These are phyloP conservation scores for Moniliophthora roreri DNA, from an alignment of 1,284 basidiomycete genomes.

Conservation along the genomic window DNA sequence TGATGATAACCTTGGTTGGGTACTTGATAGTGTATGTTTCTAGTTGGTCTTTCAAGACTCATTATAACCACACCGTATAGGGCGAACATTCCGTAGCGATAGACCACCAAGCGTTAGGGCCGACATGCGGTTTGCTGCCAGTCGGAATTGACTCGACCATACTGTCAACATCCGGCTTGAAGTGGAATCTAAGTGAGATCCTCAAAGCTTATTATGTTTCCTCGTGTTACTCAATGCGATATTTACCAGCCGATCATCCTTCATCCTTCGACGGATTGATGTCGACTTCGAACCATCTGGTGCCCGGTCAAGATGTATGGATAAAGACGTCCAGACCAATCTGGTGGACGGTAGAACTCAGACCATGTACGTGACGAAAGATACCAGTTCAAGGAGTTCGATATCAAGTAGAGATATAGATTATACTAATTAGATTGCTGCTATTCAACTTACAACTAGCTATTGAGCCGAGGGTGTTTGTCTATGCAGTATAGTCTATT, in stretches of 20 bases:
- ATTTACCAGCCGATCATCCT: constrained; percentile 44
- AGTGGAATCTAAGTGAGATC: constrained; percentile 85
- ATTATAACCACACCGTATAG: constrained; percentile 35
- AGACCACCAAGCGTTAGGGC: constrained; percentile 74
- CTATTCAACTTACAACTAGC: too few species aligned
- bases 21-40: constrained; percentile 69
- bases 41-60: background rate
- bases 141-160: constrained; percentile 78
- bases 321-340: constrained; percentile 82
- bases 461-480: too few species aligned
- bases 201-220: constrained; percentile 1
- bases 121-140: constrained; percentile 92
- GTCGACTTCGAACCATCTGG: constrained; percentile 91
- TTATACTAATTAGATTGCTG: too few species aligned
- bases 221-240: constrained; percentile 1
- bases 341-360: constrained; percentile 84
- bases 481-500: too few species aligned
- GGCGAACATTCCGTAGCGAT: constrained; percentile 80
- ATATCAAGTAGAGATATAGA: too few species aligned
- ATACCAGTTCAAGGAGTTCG: too few species aligned
- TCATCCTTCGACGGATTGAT: constrained; percentile 83
- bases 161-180: constrained; percentile 80
- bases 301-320: constrained; percentile 63
- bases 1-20: constrained; percentile 88
- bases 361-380: constrained; percentile 8